Evolutionary conservation across 441 rosid species (phyloP), one percentile per base, ranked within the genome.

Genomic region (Geranium incanum): DNA sequence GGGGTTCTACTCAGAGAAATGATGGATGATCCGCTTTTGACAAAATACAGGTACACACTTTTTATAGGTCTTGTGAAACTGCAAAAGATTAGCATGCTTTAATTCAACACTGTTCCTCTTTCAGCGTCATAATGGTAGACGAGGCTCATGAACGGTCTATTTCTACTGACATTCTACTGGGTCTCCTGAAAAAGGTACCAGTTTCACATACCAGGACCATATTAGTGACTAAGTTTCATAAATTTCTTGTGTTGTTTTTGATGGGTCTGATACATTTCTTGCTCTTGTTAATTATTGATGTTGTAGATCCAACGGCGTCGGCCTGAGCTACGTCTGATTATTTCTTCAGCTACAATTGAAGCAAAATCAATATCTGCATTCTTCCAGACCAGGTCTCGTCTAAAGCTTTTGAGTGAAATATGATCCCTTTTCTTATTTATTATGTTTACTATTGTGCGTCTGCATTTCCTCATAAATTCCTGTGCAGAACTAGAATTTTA

Each of bases 141-240:
- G 99, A 95, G 85, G 99, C 99, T 75, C 98, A 95, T 68, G 99
- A 95, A 83, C 86, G 99, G 80, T 92, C 99, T 68, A 89, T 92
- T 73, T 90, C 99, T 21, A 95, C 96, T 4, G 99, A 95, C 78
- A 87, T 95, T 78, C 82, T 95, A 78, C 84, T 95, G 13, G 99
- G 99, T 73, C 98, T 95, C 71, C 80, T 92, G 71, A 95, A 92
- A 76, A 92, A 95, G 96, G 99, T 90, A 80, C 66, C 57, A 9
- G 37, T 70, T 75, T 36, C 72, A 2, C 36, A 38, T 37, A 33
- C 37, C 41, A 50, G 36, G 37, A 45, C 50, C 1, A 45, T 74
- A 23, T 69, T 23, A 52, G 66, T 67, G 28, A 38, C 67, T 63
- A 28, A 63, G 28, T 23, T 63, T 63, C 2, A 57, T 57, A 5